Percentiles rank a stretch among this genome's conserved stretches.
Evolutionary conservation across 2,329 filamentous ascomycete genomes (phyloP).

Genomic region (Phaeosphaeriaceae sp.): DNA sequence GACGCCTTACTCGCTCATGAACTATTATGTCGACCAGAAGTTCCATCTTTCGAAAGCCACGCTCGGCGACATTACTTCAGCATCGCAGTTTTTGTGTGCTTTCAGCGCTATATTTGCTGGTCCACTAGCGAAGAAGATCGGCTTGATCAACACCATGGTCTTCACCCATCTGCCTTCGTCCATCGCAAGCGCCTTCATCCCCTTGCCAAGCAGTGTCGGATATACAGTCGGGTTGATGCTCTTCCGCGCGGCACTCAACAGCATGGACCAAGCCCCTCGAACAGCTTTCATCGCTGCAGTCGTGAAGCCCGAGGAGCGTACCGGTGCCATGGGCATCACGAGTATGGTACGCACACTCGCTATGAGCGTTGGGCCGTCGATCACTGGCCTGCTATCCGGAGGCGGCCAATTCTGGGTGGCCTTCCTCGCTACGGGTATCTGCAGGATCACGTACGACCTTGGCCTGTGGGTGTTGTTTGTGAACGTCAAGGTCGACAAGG

Average conservation of each 20-base stretch:
- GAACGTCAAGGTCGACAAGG: constrained; percentile 40
- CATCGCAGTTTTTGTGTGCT: constrained; percentile 57
- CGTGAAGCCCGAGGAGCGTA: constrained; percentile 69
- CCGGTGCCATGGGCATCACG: constrained; percentile 74
- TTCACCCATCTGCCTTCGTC: constrained; percentile 66
- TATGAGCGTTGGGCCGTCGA: constrained; percentile 54
- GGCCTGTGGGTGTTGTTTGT: constrained; percentile 49
- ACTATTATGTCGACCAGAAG: constrained; percentile 46
- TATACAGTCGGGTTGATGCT: constrained; percentile 64
- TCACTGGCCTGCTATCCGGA: constrained; percentile 47
- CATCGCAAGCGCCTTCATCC: constrained; percentile 62
- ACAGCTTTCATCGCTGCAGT: constrained; percentile 72
- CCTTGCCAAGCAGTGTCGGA: constrained; percentile 59
- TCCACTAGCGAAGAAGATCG: constrained; percentile 64
- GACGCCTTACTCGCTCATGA: constrained; percentile 46
- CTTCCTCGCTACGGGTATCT: constrained; percentile 45
- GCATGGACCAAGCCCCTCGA: constrained; percentile 73
- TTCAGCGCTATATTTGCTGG: constrained; percentile 64
- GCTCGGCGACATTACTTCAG: constrained; percentile 65
- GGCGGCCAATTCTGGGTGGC: constrained; percentile 46
- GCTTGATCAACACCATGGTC: constrained; percentile 65
- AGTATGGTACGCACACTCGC: constrained; percentile 67
- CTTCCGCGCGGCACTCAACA: constrained; percentile 68
- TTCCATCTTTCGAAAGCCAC: constrained; percentile 56
- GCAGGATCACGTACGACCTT: constrained; percentile 46